Conservation (phyloP, 2,329 filamentous ascomycete genomes). For the Alternaria conjuncta region DNA sequence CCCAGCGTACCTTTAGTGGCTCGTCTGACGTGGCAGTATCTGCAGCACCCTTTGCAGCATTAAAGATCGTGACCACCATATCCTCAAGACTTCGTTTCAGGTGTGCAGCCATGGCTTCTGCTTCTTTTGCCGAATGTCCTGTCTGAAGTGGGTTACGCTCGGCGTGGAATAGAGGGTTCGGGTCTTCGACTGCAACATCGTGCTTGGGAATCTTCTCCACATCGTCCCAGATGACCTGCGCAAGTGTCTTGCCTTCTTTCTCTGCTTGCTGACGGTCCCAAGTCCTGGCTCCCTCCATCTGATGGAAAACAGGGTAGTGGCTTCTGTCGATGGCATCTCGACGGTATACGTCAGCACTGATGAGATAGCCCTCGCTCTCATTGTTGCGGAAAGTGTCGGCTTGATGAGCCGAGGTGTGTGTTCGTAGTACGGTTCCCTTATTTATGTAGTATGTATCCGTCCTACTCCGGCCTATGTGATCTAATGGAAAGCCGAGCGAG, state of each 20-base stretch:
- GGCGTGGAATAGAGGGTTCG: conserved; percentile 76
- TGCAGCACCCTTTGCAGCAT: conserved; percentile 70
- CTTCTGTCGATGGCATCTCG: conserved; percentile 93
- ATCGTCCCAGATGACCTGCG: conserved; percentile 72
- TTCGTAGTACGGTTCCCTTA: conserved; percentile 79
- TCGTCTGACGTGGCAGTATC: conserved; percentile 58
- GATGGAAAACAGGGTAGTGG: conserved; percentile 97
- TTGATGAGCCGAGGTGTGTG: conserved; percentile 95
- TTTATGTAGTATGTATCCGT: conserved; percentile 98
- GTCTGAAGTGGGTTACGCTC: conserved; percentile 84
- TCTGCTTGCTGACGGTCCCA: conserved; percentile 76
- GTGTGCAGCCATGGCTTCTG: conserved; percentile 81
- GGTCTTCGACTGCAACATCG: conserved; percentile 79
- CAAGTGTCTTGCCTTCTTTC: conserved; percentile 54
- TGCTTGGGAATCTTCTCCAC: conserved; percentile 75
- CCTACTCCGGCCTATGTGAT: conserved; percentile 85
- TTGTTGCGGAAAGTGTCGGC: conserved; percentile 78
- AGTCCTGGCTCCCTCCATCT: conserved; percentile 93
- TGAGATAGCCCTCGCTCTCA: conserved; percentile 79
- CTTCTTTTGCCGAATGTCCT: conserved; percentile 76
- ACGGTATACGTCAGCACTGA: conserved; percentile 93
- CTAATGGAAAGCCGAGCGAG: conserved; percentile 85
- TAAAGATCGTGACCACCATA: conserved; percentile 89
- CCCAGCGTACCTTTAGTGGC: conserved; percentile 86
- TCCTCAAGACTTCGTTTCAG: conserved; percentile 88